phyloP scores from a whole-genome alignment of 306 rosid genomes.

The Styphnolobium japonicum region DNA sequence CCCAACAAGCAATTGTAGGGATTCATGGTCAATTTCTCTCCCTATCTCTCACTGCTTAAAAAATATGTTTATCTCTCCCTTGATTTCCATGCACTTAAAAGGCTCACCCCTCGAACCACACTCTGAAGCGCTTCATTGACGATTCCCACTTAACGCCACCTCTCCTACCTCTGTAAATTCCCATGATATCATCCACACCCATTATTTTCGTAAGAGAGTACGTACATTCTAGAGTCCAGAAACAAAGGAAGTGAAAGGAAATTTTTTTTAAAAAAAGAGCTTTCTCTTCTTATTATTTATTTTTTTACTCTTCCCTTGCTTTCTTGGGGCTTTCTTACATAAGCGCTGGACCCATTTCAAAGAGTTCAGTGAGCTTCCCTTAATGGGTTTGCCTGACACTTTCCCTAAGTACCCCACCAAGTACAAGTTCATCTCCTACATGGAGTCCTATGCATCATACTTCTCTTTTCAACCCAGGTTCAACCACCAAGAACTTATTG shows the following conservation, averaged over 20 bases:
- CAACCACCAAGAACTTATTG: too few relatives aligned
- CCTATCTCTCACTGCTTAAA: slow-evolving; percentile 5
- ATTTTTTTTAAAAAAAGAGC: neutral
- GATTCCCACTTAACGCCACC: neutral
- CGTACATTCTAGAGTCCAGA: too few relatives aligned
- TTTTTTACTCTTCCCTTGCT: neutral
- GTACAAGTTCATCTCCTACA: slow-evolving; percentile 71
- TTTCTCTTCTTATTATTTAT: neutral
- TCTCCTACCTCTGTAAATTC: neutral
- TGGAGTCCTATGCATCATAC: slow-evolving; percentile 70
- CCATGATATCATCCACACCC: too few relatives aligned
- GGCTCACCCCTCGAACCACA: slow-evolving; percentile 5
- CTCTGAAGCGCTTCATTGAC: slow-evolving; percentile 20
- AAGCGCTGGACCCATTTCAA: slow-evolving; percentile 96
- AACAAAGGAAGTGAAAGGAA: slow-evolving; percentile 21
- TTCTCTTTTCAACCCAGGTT: slow-evolving; percentile 64
- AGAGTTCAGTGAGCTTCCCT: slow-evolving; percentile 73
- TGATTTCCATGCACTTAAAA: slow-evolving; percentile 25
- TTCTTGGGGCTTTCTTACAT: slow-evolving; percentile 28
- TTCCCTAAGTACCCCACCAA: slow-evolving; percentile 85
- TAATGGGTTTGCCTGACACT: slow-evolving; percentile 52
- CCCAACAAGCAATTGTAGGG: too few relatives aligned
- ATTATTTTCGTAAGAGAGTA: too few relatives aligned
- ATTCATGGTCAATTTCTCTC: too few relatives aligned
- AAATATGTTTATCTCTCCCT: neutral